A percentile compares a stretch with the other conserved stretches of the same genome.
Evolutionary conservation across 2,329 filamentous ascomycete species (phyloP).

Genomic region (Alternaria gaisen): DNA sequence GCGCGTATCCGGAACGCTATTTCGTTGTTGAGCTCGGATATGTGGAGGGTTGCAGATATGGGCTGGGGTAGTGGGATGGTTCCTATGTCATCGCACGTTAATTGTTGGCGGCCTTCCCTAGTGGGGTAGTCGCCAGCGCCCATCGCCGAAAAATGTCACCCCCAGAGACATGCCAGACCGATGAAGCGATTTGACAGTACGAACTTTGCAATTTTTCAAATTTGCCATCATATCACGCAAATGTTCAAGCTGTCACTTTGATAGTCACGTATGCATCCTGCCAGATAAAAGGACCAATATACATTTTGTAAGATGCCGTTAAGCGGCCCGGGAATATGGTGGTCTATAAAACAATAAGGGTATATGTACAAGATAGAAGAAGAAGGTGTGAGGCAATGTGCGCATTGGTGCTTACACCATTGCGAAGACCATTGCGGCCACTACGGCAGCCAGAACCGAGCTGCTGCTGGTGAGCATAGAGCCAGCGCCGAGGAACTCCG

Average conservation of each 20-base stretch:
- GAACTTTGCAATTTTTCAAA: neutral
- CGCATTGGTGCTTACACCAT: constrained; percentile 28
- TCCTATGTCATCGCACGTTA: constrained; percentile 35
- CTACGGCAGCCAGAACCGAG: constrained; percentile 32
- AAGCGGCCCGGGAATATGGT: neutral
- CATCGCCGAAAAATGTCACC: neutral
- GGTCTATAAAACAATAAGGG: constrained; percentile 16
- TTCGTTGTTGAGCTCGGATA: constrained; percentile 47
- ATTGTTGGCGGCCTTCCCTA: constrained; percentile 23
- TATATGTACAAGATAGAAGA: constrained; percentile 17
- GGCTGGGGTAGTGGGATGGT: constrained; percentile 21
- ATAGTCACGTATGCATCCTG: neutral
- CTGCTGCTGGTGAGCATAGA: constrained; percentile 23
- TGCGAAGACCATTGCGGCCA: constrained; percentile 29
- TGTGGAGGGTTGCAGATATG: constrained; percentile 32
- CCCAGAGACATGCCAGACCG: neutral
- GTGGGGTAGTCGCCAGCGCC: constrained; percentile 17
- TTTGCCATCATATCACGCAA: neutral
- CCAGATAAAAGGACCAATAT: neutral
- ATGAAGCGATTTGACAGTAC: neutral
- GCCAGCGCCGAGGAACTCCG: constrained; percentile 34
- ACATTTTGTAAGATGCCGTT: constrained; percentile 9
- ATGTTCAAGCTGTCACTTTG: neutral
- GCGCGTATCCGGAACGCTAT: constrained; percentile 39
- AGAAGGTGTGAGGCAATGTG: constrained; percentile 18